Base-by-base conservation (phyloP, 768 basidiomycete genomes). In the Amanita polypyramis region DNA sequence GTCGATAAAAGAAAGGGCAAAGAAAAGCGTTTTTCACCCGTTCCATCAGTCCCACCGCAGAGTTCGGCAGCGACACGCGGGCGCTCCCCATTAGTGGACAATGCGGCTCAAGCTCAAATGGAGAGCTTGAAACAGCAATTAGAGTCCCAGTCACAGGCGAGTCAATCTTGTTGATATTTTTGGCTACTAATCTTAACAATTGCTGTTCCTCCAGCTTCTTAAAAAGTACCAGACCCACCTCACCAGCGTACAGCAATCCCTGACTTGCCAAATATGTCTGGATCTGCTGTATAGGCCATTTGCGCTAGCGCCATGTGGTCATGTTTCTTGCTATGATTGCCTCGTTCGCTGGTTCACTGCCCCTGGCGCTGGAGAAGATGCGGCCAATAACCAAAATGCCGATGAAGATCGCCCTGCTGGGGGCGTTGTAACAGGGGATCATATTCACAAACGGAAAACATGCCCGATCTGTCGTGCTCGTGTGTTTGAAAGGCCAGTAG, bases 191-290 rank as follows among this genome's bases (percentile, higher is more conserved):
- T 37, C 21, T 30, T 50, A 50, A 37, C 43, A 21, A 6, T 36
- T 37, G 42, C 49, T 30, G n/a, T n/a, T n/a, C n/a, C 20, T 52
- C 3, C 45, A 79, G 77, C 61, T 77, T 48, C 63, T 84, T 34
- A 55, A 65, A 17, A 68, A 68, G 51, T 79, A 87, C 53, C 70
- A 80, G 63, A 55, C 65, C 7, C 64, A 79, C 19, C 54, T 85
- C n/a, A 59, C 60, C 3, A 68, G 77, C 48, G 55, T 85, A 36
- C 76, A 79, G 7, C 78, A 82, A 52, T 72, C 80, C 0, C 61
- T 86, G 20, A 83, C 77, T 10, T 90, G 87, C 51, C 83, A 88
- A 60, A 81, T 90, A 52, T 90, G 87, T 57, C 68, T 88, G 21
- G 85, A 87, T 55, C 65, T 85, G 19, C 69, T 90, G 60, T 70